Percentiles rank a stretch among this genome's conserved stretches.
Evolutionary conservation across 108 stramenopile species (phyloP).

Genomic region (Craspedostauros australis): DNA sequence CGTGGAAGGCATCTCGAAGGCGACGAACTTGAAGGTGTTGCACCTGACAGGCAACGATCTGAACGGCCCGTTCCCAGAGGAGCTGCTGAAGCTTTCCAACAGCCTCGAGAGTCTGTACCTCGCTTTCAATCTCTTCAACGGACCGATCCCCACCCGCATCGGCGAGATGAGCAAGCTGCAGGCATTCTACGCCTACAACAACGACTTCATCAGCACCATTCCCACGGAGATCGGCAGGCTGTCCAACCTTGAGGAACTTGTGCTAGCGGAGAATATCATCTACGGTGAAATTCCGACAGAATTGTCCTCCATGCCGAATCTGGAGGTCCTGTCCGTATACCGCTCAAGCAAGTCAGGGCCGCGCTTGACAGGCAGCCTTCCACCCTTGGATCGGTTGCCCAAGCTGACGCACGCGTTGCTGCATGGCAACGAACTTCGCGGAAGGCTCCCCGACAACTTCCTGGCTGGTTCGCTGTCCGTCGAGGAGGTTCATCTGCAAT

Average conservation of each 20-base stretch:
- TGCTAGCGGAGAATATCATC: slow-evolving; percentile 47
- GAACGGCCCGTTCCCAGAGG: slow-evolving; percentile 34
- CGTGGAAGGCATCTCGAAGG: slow-evolving; percentile 38
- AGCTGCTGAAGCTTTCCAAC: slow-evolving; percentile 41
- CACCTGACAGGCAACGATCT: slow-evolving; percentile 39
- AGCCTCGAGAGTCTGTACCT: slow-evolving; percentile 44
- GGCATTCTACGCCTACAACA: slow-evolving; percentile 46
- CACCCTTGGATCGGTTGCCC: slow-evolving; percentile 11
- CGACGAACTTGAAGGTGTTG: slow-evolving; percentile 36
- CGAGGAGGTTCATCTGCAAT: slow-evolving; percentile 23
- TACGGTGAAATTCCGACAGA: slow-evolving; percentile 49
- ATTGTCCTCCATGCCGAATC: slow-evolving; percentile 41
- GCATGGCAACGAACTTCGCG: slow-evolving; percentile 44
- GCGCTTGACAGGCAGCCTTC: slow-evolving; percentile 10
- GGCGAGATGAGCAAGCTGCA: slow-evolving; percentile 43
- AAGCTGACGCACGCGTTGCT: slow-evolving; percentile 40
- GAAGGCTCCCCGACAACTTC: slow-evolving; percentile 17
- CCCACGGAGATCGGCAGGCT: slow-evolving; percentile 23
- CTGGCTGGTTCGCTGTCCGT: slow-evolving; percentile 11
- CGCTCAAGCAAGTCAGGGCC: slow-evolving; percentile 12
- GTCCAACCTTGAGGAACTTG: slow-evolving; percentile 12
- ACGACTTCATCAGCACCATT: slow-evolving; percentile 39
- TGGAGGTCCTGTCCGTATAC: slow-evolving; percentile 40
- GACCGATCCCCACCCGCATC: slow-evolving; percentile 42
- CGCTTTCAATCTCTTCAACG: slow-evolving; percentile 54